phyloP scores from a whole-genome alignment of 352 stramenopile genomes.

The Peronospora tabacina region DNA sequence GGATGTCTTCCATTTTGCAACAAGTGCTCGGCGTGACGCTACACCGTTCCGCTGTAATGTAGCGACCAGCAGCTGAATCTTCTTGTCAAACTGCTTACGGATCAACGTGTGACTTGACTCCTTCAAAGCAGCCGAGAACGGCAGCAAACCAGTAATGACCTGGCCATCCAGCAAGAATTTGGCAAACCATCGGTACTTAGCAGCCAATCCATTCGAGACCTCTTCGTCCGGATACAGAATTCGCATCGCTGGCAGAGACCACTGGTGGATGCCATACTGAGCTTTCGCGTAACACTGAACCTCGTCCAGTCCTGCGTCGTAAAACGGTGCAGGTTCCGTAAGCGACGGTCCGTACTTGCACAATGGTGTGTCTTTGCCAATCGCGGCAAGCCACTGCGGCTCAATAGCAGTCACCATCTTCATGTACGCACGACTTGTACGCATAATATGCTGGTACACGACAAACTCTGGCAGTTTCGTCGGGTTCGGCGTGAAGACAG shows the following conservation, averaged over 20 bases:
- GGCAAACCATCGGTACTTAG: constrained; percentile 75
- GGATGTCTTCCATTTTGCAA: constrained; percentile 32
- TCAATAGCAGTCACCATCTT: constrained; percentile 97
- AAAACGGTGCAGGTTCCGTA: constrained; percentile 53
- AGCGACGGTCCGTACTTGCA: constrained; percentile 61
- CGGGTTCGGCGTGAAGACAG: constrained; percentile 67
- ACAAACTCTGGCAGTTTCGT: constrained; percentile 60
- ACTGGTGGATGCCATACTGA: constrained; percentile 66
- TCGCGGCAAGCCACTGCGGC: constrained; percentile 91
- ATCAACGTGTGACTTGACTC: constrained; percentile 90
- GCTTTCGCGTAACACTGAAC: constrained; percentile 75
- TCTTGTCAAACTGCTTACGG: constrained; percentile 83
- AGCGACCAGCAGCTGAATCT: constrained; percentile 69
- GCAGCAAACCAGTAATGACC: constrained; percentile 56
- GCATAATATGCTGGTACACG: constrained; percentile 74
- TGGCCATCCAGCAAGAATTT: constrained; percentile 76
- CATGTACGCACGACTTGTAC: constrained; percentile 88
- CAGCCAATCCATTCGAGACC: constrained; percentile 26
- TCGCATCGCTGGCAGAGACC: constrained; percentile 47
- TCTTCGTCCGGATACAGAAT: constrained; percentile 46
- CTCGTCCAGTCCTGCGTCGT: constrained; percentile 46
- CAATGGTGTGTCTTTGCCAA: constrained; percentile 66
- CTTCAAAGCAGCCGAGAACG: constrained; percentile 74
- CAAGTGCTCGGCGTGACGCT: constrained; percentile 34
- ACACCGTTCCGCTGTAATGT: constrained; percentile 48